Percentiles rank a stretch among this genome's conserved stretches.
These are phyloP conservation scores for Neurospora sp. DNA, from an alignment of 495 filamentous ascomycete genomes.

Conservation along the genomic window DNA sequence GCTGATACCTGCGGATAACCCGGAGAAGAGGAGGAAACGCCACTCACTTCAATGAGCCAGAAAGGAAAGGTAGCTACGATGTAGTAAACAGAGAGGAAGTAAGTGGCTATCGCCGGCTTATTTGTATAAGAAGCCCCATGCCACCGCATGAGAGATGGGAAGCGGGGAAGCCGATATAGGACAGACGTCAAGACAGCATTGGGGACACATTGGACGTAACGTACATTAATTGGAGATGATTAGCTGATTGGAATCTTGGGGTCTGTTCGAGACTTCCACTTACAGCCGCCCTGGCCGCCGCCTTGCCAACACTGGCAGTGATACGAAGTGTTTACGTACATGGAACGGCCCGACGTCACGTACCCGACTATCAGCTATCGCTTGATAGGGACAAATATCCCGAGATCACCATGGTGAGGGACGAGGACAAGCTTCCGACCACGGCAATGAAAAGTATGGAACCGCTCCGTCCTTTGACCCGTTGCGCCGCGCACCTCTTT, in stretches of 20 bases:
- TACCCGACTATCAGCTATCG: neutral
- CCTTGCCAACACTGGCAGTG: neutral
- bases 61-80: neutral
- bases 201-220: neutral
- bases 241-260: neutral
- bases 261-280: neutral
- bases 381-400: neutral
- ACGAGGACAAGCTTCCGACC: neutral
- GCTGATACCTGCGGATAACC: neutral
- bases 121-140: neutral
- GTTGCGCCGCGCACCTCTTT: neutral
- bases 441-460: neutral
- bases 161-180: neutral
- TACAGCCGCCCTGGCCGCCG: neutral
- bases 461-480: neutral
- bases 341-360: neutral
- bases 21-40: neutral
- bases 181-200: neutral
- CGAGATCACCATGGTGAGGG: neutral
- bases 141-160: neutral
- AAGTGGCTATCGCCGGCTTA: constrained; percentile 9
- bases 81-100: neutral
- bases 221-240: neutral
- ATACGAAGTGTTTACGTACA: neutral
- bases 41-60: neutral